A percentile compares a stretch with the other conserved stretches of the same genome.
phyloP scores from a whole-genome alignment of 2,329 filamentous ascomycete species.

The Fonsecaea multimorphosa region DNA sequence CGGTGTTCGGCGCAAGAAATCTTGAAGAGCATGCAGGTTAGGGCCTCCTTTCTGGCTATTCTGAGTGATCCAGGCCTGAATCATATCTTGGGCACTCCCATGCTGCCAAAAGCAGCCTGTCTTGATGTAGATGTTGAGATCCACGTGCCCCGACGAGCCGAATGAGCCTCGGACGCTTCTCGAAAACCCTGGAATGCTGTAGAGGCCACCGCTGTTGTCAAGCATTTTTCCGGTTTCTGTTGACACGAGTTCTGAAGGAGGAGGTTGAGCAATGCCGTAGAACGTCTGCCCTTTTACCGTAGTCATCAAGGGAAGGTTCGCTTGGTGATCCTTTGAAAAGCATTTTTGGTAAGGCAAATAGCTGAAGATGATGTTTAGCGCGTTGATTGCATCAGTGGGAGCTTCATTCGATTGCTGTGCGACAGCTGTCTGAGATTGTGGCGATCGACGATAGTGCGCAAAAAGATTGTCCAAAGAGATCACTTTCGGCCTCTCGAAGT shows the following conservation, averaged over 20 bases:
- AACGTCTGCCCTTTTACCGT: constrained; percentile 5
- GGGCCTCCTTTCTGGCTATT: background rate
- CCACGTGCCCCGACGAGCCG: background rate
- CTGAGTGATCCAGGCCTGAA: background rate
- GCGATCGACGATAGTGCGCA: background rate
- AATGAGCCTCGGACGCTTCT: constrained; percentile 1
- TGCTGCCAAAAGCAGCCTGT: constrained; percentile 3
- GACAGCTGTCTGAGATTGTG: background rate
- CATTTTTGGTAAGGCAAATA: constrained; percentile 3
- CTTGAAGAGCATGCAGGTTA: background rate
- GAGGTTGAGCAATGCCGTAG: background rate
- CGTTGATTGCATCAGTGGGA: background rate
- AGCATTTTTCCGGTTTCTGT: background rate
- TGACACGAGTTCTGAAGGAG: background rate
- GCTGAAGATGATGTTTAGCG: constrained; percentile 9
- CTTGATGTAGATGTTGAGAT: constrained; percentile 5
- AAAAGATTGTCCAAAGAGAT: constrained; percentile 1
- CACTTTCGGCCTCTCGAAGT: background rate
- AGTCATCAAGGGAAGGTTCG: background rate
- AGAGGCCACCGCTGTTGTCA: background rate
- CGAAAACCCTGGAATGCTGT: constrained; percentile 8
- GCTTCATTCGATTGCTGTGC: background rate
- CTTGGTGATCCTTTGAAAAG: background rate
- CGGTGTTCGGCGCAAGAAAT: background rate
- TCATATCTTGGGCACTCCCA: constrained; percentile 4